Base-by-base conservation (phyloP, 192 early-diverging fungal species). In the Coemansia sp. region DNA sequence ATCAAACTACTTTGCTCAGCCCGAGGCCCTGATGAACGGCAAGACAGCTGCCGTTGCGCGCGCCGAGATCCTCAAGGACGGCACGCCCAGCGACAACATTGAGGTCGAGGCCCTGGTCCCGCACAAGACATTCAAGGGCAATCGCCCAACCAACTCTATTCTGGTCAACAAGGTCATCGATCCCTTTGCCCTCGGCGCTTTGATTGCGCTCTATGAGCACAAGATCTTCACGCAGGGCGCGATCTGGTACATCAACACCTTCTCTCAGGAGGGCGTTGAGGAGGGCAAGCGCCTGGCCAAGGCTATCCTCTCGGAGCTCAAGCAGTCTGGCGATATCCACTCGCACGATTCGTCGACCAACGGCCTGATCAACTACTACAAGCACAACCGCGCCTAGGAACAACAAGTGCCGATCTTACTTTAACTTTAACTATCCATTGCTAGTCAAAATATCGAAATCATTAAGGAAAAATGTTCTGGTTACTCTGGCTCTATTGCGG, bases 211-310 rank as follows among this genome's bases (percentile, higher is more conserved):
- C 80, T 99, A 99, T 74, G 97, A 99, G 86, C 97, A 99, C 90
- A 99, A 99, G 90, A 99, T 99, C 75, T 99, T 99, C 77, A 93
- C 93, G 15, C 97, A 99, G 84, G 96, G 97, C 59, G 91, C 94
- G 34, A 90, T 99, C 70, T 99, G 96, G 96, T 87, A 93, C 77
- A 93, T 99, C 81, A 99, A 99, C 87, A 94, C 92, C 39, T 98
- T 93, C 74, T 95, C 97, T 72, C 96, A 98, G 86, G 92, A 91
- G 86, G 90, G 92, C 65, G 97, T 99, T 58, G 97, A 99, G 84
- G 90, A 98, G 42, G 97, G 97, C 74, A 99, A 99, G 88, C 95
- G 97, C 80, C 86, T 99, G 59, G 97, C 97, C 66, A 97, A 96
- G 85, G 92, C 89, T 58, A 99, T 99, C 76, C 80, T 98, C 29